Evolutionary conservation across 192 early-diverging fungal species (phyloP).

Genomic region (Coemansia aciculifera): DNA sequence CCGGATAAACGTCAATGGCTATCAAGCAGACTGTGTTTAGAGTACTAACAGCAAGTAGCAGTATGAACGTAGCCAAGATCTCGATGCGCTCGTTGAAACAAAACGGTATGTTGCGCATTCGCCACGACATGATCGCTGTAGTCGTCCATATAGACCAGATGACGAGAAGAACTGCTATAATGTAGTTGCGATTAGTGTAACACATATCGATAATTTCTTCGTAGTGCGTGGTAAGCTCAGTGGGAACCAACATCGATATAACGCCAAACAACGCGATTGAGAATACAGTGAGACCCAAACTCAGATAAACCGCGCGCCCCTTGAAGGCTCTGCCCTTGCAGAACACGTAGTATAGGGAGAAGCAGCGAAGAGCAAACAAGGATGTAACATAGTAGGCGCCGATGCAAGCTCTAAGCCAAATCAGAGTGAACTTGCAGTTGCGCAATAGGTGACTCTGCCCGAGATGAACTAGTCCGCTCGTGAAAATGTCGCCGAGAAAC

Average conservation of each 20-base stretch:
- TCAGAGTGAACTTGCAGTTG: constrained; percentile 33
- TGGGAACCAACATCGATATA: constrained; percentile 31
- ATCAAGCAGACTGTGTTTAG: constrained; percentile 37
- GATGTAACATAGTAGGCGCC: constrained; percentile 39
- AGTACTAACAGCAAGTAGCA: constrained; percentile 21
- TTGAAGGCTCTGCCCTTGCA: constrained; percentile 35
- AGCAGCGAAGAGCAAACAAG: constrained; percentile 40
- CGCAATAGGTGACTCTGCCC: constrained; percentile 19
- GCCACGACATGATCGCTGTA: constrained; percentile 36
- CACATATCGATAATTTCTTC: constrained; percentile 41
- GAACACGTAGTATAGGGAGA: constrained; percentile 45
- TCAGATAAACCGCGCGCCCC: constrained; percentile 9
- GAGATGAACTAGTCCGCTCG: constrained; percentile 41
- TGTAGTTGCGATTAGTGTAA: constrained; percentile 16
- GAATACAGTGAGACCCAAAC: constrained; percentile 5
- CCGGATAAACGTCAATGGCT: constrained; percentile 32
- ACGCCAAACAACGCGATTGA: constrained; percentile 31
- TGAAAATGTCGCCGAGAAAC: constrained; percentile 45
- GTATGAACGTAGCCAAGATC: constrained; percentile 15
- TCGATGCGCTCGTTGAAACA: constrained; percentile 44
- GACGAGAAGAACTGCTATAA: constrained; percentile 15
- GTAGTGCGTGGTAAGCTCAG: constrained; percentile 28
- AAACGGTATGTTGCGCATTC: constrained; percentile 42
- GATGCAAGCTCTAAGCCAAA: constrained; percentile 39
- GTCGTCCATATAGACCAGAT: constrained; percentile 35